Evolutionary conservation across 2,329 filamentous ascomycete species (phyloP).

Genomic region (Graphium sp.): DNA sequence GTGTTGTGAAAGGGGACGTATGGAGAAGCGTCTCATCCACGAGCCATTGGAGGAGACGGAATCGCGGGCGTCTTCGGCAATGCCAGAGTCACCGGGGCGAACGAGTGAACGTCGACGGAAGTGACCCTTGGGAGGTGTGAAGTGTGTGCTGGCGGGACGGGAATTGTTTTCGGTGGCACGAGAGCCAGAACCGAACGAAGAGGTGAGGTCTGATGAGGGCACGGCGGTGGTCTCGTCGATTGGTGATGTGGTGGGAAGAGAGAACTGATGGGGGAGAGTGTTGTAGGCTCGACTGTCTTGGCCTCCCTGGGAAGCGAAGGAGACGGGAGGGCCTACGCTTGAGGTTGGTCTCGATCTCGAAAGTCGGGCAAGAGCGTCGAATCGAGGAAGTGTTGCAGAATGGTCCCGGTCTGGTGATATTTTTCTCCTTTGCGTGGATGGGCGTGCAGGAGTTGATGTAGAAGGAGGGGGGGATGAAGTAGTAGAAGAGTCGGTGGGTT

Average conservation of each 20-base stretch:
- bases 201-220: too few relatives aligned
- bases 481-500: conserved; percentile 30
- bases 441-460: conserved; percentile 13
- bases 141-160: conserved; percentile 19
- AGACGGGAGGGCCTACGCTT: conserved; percentile 14
- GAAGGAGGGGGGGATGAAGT: too few relatives aligned
- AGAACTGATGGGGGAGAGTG: conserved; percentile 8
- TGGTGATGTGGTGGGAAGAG: conserved; percentile 1
- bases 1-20: conserved; percentile 46
- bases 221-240: too few relatives aligned
- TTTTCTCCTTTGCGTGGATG: conserved; percentile 8
- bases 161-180: too few relatives aligned
- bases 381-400: conserved; percentile 10
- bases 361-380: conserved; percentile 10
- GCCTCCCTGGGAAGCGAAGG: too few relatives aligned
- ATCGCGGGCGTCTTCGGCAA: conserved; percentile 30
- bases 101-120: conserved; percentile 24
- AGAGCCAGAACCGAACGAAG: too few relatives aligned
- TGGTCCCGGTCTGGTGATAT: conserved; percentile 17
- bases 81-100: conserved; percentile 18
- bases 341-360: conserved; percentile 27
- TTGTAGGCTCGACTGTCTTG: conserved; percentile 14
- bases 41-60: conserved; percentile 46
- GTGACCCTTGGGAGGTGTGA: conserved; percentile 15
- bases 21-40: conserved; percentile 57